Base-by-base conservation (phyloP, 352 stramenopile species). In the Globisporangium irregulare region DNA sequence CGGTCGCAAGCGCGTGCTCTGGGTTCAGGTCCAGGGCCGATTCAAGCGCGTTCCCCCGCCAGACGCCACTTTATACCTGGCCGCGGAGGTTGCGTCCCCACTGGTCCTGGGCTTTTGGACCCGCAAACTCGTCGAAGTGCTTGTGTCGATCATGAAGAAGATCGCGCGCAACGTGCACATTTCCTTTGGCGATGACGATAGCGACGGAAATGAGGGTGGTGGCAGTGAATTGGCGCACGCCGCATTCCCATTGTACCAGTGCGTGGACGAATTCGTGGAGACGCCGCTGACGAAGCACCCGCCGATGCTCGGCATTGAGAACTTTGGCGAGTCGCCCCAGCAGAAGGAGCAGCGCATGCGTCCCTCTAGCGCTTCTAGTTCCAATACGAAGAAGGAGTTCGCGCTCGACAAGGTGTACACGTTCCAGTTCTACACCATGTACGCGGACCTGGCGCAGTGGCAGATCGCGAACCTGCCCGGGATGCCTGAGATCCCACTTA, bases 11-110 rank as follows among this genome's bases (percentile, higher is more conserved):
- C 71, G 73, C 4, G 70, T 65, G 65, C 65, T 89, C n/a, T 81
- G 76, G 67, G 68, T 94, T 25, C 84, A 91, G 38, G 55, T 92
- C 0, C 84, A 94, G 59, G 86, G 84, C 1, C 72, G 67, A 12
- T 91, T 94, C 66, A 91, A 80, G 64, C 70, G 72, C 15, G 59
- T 68, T 0, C 71, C 80, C 0, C 70, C 78, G 6, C 54, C 62
- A 0, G 71, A 67, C 2, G 68, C 63, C n/a, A 73, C 76, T 34
- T 12, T 89, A 18, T 89, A 81, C 25, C 46, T 94, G 32, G 82
- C 83, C 14, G 69, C 77, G 8, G 82, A 91, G 54, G 64, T 92
- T 18, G 74, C 77, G 3, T 73, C 72, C 0, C 64, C 69, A 0
- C 70, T 81, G 4, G 54, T 65, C 3, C 43, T 82, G 0, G 71